Base-by-base conservation (phyloP, 306 rosid species). In the Benincasa hispida region DNA sequence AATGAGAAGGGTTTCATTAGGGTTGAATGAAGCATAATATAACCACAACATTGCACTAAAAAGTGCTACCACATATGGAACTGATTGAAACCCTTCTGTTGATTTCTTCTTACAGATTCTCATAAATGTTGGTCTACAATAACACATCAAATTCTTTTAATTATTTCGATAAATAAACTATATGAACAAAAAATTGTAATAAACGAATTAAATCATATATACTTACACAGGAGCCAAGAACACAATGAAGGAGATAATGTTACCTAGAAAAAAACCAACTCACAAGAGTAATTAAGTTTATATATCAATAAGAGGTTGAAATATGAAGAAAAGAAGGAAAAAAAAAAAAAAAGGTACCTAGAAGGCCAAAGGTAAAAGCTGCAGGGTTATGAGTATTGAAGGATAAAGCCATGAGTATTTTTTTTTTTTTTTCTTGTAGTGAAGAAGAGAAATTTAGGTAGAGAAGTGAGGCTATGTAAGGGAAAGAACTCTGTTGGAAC, bases 1-100 rank as follows among this genome's bases (percentile, higher is more conserved):
- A 80, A 92, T 80, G 19, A 94, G 86, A 42, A 94, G 97, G 6
- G 86, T 74, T 77, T 89, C 94, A 3, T 87, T 85, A 0, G 86
- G 75, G 81, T 94, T 94, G 32, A 90, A 83, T 5, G 84, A 85
- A 1, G 99, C 99, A 32, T 94, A 94, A 79, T 90, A 94, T 2
- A 92, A 82, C 99, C 99, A 94, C 76, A 94, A 86, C 90, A 85
- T 94, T 65, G 96, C 90, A 74, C 92, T 90, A 80, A 94, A 92
- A n/a, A 94, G 89, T 67, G 99, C 89, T 13, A 89, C 90, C 75
- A 94, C 92, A 54, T 94, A 94, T 0, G 99, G 97, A 59, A 89
- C 39, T 27, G 99, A 92, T 68, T 92, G 98, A 78, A 89, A 94
- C 48, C 92, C 97, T 80, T 89, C 99, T 0, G 99, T 94, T 21